A percentile compares a stretch with the other conserved stretches of the same genome.
Evolutionary conservation across 2,329 filamentous ascomycete genomes (phyloP).

Genomic region (Allantophomopsis lycopodina): DNA sequence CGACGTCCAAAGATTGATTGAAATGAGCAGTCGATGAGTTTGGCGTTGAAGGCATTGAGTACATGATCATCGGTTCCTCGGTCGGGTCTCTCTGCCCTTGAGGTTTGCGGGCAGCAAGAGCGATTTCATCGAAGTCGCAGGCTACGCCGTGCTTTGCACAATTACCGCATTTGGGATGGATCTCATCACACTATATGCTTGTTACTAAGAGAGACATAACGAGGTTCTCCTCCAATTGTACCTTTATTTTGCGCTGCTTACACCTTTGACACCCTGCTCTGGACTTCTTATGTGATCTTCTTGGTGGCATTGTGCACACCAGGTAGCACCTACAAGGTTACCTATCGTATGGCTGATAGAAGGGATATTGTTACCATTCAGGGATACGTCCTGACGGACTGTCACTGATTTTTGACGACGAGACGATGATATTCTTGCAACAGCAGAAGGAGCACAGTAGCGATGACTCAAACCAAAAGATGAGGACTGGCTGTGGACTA

Average conservation of each 20-base stretch:
- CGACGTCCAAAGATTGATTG: slow-evolving; percentile 5
- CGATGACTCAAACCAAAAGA: too few species aligned
- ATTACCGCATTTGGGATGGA: slow-evolving; percentile 51
- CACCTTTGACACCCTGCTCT: slow-evolving; percentile 52
- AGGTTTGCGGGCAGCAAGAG: slow-evolving; percentile 3
- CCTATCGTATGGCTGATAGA: too few species aligned
- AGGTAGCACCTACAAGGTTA: not conserved
- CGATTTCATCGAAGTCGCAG: slow-evolving; percentile 45
- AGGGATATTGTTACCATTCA: too few species aligned
- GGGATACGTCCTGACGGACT: too few species aligned
- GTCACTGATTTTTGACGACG: too few species aligned
- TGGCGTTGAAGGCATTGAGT: slow-evolving; percentile 5
- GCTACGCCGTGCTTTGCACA: slow-evolving; percentile 52
- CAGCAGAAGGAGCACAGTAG: too few species aligned
- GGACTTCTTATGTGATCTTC: slow-evolving; percentile 58
- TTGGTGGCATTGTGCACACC: slow-evolving; percentile 37
- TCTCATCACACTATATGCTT: slow-evolving; percentile 42
- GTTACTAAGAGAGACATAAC: not conserved
- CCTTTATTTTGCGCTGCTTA: slow-evolving; percentile 59
- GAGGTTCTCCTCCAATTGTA: slow-evolving; percentile 14
- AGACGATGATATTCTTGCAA: too few species aligned
- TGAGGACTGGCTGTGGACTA: not conserved
- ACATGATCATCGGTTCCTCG: not conserved
- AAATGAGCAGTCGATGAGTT: slow-evolving; percentile 7
- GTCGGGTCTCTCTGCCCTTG: not conserved